Conservation (phyloP, 2,329 filamentous ascomycete genomes). For the Myriosclerotinia duriaeana region DNA sequence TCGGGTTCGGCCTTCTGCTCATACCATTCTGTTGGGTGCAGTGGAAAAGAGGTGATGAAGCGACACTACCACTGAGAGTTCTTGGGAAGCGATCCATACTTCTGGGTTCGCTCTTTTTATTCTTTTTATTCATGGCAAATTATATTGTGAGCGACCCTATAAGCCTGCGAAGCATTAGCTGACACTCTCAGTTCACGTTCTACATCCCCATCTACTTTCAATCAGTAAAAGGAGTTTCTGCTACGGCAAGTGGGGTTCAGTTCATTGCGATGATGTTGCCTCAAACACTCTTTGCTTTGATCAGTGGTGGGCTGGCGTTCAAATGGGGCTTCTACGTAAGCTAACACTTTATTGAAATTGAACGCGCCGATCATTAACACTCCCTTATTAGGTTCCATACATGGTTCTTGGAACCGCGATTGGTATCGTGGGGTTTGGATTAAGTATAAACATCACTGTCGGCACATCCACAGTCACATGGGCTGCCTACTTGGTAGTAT, state of each 20-base stretch:
- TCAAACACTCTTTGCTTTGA: background rate
- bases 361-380: no score
- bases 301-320: background rate
- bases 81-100: conserved; percentile 41
- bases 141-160: background rate
- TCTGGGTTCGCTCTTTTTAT: conserved; percentile 39
- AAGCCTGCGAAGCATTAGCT: no score
- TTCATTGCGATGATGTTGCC: background rate
- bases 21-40: conserved; percentile 35
- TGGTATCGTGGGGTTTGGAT: conserved; percentile 5
- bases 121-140: background rate
- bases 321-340: conserved; percentile 11
- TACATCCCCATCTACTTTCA: conserved; percentile 42
- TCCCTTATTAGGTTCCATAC: conserved; percentile 17
- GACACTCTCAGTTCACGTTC: conserved; percentile 35
- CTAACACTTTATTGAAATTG: no score
- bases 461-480: conserved; percentile 48
- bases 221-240: conserved; percentile 35
- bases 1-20: conserved; percentile 37
- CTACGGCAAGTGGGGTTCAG: background rate
- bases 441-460: conserved; percentile 33
- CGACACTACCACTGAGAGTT: conserved; percentile 42
- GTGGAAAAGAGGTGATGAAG: conserved; percentile 18
- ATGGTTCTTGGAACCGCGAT: conserved; percentile 38
- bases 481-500: conserved; percentile 53